phyloP scores from a whole-genome alignment of 257 asterid genomes.

The Lycium ferocissimum region DNA sequence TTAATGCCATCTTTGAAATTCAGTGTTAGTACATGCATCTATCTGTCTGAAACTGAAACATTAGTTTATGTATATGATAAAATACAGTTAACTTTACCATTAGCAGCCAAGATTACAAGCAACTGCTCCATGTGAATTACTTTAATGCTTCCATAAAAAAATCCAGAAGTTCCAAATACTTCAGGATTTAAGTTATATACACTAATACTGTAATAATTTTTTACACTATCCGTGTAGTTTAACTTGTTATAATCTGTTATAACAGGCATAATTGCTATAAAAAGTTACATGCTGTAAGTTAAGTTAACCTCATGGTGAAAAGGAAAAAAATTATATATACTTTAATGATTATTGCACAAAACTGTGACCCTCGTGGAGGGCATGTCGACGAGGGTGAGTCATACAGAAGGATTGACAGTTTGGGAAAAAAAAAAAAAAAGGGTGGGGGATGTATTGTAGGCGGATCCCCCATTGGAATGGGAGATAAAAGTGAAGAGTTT shows the following conservation, averaged over 20 bases:
- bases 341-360: too few species aligned
- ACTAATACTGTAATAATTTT: not conserved
- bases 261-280: not conserved
- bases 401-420: too few species aligned
- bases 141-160: not conserved
- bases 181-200: not conserved
- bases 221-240: not conserved
- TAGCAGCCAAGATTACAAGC: not conserved
- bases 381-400: too few species aligned
- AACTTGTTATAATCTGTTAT: not conserved
- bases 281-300: not conserved
- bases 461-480: too few species aligned
- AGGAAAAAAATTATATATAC: not conserved
- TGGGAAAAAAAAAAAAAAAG: too few species aligned
- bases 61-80: not conserved
- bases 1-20: not conserved
- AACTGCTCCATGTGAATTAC: not conserved
- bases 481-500: too few species aligned
- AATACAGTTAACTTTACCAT: not conserved
- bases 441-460: too few species aligned
- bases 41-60: not conserved
- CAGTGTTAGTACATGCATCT: conserved; percentile 25
- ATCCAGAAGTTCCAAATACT: not conserved
- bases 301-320: not conserved
- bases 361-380: too few species aligned